Evolutionary conservation across 2,329 filamentous ascomycete genomes (phyloP).

Genomic region (Gnomoniopsis sp.): DNA sequence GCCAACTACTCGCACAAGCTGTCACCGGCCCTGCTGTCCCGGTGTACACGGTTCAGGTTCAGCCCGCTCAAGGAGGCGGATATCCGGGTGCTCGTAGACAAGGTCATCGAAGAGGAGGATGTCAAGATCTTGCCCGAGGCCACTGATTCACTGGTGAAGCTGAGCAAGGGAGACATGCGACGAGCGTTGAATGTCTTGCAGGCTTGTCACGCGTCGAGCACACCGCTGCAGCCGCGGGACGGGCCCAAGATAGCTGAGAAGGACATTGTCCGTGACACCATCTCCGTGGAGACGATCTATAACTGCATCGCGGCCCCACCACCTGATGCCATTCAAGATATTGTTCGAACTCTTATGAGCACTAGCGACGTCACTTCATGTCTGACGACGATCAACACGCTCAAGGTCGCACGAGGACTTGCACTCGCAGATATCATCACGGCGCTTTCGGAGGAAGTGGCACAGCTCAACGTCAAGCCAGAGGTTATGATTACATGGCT

Average conservation of each 20-base stretch:
- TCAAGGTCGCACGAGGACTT: slow-evolving; percentile 82
- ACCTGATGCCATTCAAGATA: slow-evolving; percentile 80
- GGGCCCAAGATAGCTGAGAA: slow-evolving; percentile 57
- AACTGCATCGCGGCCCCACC: slow-evolving; percentile 96
- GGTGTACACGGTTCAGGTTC: slow-evolving; percentile 94
- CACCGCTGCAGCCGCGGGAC: slow-evolving; percentile 61
- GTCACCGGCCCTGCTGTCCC: slow-evolving; percentile 83
- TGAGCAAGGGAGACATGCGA: slow-evolving; percentile 96
- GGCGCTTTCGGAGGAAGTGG: slow-evolving; percentile 76
- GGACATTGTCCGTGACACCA: slow-evolving; percentile 68
- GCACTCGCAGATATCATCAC: slow-evolving; percentile 94
- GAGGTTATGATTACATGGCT: slow-evolving; percentile 91
- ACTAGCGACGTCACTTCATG: slow-evolving; percentile 89
- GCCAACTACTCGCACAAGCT: slow-evolving; percentile 99
- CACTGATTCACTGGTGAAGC: slow-evolving; percentile 74
- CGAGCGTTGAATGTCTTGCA: slow-evolving; percentile 92
- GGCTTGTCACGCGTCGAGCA: slow-evolving; percentile 91
- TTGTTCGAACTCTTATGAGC: slow-evolving; percentile 76
- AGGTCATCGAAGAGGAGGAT: slow-evolving; percentile 81
- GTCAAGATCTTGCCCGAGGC: slow-evolving; percentile 82
- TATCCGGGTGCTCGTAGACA: slow-evolving; percentile 80
- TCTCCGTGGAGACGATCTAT: slow-evolving; percentile 93
- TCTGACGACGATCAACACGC: slow-evolving; percentile 78
- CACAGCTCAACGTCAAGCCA: slow-evolving; percentile 76
- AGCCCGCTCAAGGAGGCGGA: slow-evolving; percentile 87